Conservation (phyloP, 306 rosid species). For the Trichosanthes truncata region DNA sequence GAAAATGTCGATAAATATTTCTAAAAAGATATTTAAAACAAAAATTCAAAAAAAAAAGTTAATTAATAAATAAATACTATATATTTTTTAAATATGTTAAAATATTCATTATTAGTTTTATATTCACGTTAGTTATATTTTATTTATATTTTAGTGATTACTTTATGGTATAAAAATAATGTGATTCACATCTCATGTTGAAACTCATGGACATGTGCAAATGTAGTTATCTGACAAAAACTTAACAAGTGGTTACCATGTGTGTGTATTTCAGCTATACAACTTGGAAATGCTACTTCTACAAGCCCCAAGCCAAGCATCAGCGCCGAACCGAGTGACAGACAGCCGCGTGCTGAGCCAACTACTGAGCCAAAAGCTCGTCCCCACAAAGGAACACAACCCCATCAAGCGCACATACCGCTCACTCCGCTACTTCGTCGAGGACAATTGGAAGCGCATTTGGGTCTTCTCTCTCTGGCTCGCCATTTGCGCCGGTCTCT, state of each 20-base stretch:
- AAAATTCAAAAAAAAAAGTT: no score
- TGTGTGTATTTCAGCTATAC: slow-evolving; percentile 31
- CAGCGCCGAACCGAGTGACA: slow-evolving; percentile 32
- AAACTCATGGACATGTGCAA: no score
- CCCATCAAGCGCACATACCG: slow-evolving; percentile 42
- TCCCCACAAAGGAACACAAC: slow-evolving; percentile 66
- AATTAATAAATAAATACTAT: no score
- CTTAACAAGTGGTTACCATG: not conserved
- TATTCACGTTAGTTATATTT: no score
- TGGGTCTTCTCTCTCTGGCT: slow-evolving; percentile 69
- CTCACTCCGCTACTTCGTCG: slow-evolving; percentile 40
- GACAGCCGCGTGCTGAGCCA: slow-evolving; percentile 57
- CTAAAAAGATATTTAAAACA: no score
- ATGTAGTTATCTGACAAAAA: no score
- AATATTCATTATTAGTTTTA: no score
- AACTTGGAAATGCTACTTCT: slow-evolving; percentile 77
- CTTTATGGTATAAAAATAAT: no score
- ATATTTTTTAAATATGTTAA: no score
- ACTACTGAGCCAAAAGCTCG: slow-evolving; percentile 69
- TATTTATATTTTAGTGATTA: no score
- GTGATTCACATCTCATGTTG: no score
- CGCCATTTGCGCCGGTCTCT: slow-evolving; percentile 47
- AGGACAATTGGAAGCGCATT: slow-evolving; percentile 73
- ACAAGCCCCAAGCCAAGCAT: slow-evolving; percentile 57
- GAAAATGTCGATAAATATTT: no score